A percentile compares a stretch with the other conserved stretches of the same genome.
These are phyloP conservation scores for Colletotrichum tabaci DNA, from an alignment of 2,329 filamentous ascomycete genomes.

Conservation along the genomic window DNA sequence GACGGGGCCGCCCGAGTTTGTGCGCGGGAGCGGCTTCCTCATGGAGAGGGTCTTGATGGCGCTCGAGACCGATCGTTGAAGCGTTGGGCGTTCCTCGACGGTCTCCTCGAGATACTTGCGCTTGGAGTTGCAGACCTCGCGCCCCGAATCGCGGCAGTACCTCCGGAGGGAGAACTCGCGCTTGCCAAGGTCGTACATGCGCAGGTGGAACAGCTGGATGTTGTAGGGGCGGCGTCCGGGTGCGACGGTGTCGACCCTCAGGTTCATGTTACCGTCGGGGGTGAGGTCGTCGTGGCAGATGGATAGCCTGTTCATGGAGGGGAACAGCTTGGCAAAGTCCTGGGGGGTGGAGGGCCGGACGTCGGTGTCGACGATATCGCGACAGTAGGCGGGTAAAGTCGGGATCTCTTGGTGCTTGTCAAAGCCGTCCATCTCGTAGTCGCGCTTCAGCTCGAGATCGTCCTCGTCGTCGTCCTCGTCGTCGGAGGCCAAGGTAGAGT, in stretches of 20 bases:
- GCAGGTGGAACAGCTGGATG: constrained; percentile 87
- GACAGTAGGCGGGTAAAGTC: constrained; percentile 71
- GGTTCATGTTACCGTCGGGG: constrained; percentile 95
- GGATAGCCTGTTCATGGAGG: constrained; percentile 83
- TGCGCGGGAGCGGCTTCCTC: constrained; percentile 54
- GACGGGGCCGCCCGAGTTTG: constrained; percentile 52
- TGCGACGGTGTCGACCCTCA: constrained; percentile 87
- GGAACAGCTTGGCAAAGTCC: constrained; percentile 89
- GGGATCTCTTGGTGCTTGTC: constrained; percentile 58
- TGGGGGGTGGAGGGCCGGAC: constrained; percentile 84
- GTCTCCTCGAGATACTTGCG: constrained; percentile 75
- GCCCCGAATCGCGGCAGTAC: constrained; percentile 92
- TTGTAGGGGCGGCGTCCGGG: constrained; percentile 77
- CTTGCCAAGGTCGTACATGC: constrained; percentile 91
- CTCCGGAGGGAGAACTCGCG: constrained; percentile 92
- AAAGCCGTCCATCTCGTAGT: constrained; percentile 53
- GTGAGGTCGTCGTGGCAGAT: constrained; percentile 94
- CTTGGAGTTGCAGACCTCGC: constrained; percentile 90
- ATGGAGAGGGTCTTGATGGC: constrained; percentile 63
- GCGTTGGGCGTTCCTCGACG: constrained; percentile 57
- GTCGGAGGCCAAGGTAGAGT: constrained; percentile 78
- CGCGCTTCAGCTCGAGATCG: constrained; percentile 49
- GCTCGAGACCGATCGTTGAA: constrained; percentile 64
- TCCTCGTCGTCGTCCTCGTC: constrained; percentile 70
- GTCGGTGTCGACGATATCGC: constrained; percentile 74